These are phyloP conservation scores for Chionographis japonica DNA, from an alignment of 106 monocot genomes.

Conservation along the genomic window DNA sequence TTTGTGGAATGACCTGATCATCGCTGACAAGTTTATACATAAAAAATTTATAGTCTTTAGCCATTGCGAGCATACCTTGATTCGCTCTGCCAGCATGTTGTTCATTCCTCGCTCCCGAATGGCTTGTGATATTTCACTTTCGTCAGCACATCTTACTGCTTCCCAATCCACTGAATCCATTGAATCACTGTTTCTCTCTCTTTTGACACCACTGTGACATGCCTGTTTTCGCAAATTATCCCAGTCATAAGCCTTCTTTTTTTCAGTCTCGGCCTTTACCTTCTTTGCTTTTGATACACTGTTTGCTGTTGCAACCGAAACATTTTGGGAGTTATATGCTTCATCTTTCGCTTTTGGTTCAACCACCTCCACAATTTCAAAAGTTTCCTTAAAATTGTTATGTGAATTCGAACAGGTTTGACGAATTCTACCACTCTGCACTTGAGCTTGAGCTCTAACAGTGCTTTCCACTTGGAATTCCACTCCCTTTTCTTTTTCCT, in stretches of 20 bases:
- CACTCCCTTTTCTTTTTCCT: constrained; percentile 9
- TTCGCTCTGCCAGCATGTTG: constrained; percentile 78
- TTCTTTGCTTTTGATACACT: constrained; percentile 17
- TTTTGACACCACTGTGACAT: constrained; percentile 7
- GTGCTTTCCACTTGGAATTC: constrained; percentile 2
- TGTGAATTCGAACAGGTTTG: constrained; percentile 7
- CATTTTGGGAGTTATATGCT: constrained; percentile 9
- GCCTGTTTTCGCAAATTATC: constrained; percentile 52
- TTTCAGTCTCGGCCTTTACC: constrained; percentile 18
- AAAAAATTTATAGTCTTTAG: too few species aligned
- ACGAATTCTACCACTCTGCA: neutral
- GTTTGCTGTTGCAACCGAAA: constrained; percentile 23
- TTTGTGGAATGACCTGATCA: too few species aligned
- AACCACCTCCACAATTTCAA: constrained; percentile 4
- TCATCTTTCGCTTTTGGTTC: constrained; percentile 17
- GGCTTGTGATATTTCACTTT: constrained; percentile 48
- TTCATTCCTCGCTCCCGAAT: constrained; percentile 90
- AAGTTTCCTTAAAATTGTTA: neutral
- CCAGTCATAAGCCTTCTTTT: constrained; percentile 55
- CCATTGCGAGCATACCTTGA: constrained; percentile 42
- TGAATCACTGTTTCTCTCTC: constrained; percentile 37
- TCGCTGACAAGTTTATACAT: too few species aligned
- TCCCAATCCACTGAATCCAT: constrained; percentile 80
- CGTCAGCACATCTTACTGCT: constrained; percentile 57
- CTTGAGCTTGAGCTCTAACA: constrained; percentile 5